Conservation (phyloP, 495 filamentous ascomycete species). For the Aspergillus olivimuriae region DNA sequence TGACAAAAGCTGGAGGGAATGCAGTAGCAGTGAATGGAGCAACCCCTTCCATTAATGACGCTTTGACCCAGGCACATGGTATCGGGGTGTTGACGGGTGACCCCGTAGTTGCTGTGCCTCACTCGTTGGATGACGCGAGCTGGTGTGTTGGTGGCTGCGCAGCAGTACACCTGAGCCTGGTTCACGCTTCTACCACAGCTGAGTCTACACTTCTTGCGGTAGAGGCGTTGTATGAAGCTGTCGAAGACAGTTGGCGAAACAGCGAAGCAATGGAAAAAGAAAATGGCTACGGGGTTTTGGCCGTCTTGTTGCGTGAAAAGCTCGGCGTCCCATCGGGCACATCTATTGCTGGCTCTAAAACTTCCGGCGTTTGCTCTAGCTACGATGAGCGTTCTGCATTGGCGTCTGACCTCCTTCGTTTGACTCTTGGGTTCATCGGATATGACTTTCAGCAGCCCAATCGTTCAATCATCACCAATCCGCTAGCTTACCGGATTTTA, state of each 20-base stretch:
- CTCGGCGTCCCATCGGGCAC: conserved; percentile 42
- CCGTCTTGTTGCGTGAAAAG: conserved; percentile 69
- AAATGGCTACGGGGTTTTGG: conserved; percentile 87
- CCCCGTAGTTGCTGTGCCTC: conserved; percentile 73
- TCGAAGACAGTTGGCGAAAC: conserved; percentile 89
- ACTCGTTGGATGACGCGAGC: conserved; percentile 81
- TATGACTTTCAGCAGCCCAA: conserved; percentile 70
- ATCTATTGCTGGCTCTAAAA: conserved; percentile 26
- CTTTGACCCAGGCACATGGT: conserved; percentile 68
- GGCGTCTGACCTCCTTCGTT: conserved; percentile 61
- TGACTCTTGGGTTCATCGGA: conserved; percentile 80
- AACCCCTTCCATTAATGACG: conserved; percentile 83
- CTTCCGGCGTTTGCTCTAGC: conserved; percentile 22
- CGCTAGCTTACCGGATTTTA: conserved; percentile 84
- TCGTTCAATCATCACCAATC: conserved; percentile 90
- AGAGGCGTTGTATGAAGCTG: conserved; percentile 73
- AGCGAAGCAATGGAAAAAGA: conserved; percentile 98
- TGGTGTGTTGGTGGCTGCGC: conserved; percentile 89
- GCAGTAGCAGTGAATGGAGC: conserved; percentile 83
- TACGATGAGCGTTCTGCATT: conserved; percentile 54
- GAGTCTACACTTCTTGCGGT: conserved; percentile 69
- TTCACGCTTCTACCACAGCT: conserved; percentile 66
- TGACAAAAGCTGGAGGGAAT: conserved; percentile 67
- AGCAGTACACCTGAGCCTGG: conserved; percentile 71
- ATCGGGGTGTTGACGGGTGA: conserved; percentile 76